phyloP scores from a whole-genome alignment of 139 green algal species.

The Asterochloris erici region DNA sequence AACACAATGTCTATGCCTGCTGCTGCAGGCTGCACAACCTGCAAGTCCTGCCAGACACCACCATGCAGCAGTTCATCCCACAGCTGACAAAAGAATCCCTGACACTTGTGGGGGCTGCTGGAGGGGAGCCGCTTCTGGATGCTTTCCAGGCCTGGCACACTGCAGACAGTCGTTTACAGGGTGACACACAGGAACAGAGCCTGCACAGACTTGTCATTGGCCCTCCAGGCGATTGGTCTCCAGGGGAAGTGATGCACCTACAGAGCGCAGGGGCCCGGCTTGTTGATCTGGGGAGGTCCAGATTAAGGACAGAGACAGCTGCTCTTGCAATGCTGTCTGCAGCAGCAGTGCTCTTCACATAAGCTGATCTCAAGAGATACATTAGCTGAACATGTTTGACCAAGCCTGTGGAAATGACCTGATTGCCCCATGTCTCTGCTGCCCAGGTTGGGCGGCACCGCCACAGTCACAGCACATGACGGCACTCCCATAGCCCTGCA shows the following conservation, averaged over 20 bases:
- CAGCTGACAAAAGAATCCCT: conserved; percentile 11
- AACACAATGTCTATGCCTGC: neutral
- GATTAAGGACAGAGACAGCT: conserved; percentile 85
- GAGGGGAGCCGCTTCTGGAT: conserved; percentile 40
- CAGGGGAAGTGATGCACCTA: conserved; percentile 56
- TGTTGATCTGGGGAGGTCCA: conserved; percentile 66
- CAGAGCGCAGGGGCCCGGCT: conserved; percentile 43
- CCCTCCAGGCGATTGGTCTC: conserved; percentile 88
- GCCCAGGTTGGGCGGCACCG: too few species aligned
- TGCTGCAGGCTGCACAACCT: conserved; percentile 48
- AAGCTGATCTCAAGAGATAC: neutral
- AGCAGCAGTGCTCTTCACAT: conserved; percentile 35
- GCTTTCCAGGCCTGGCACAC: conserved; percentile 17
- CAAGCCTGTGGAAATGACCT: too few species aligned
- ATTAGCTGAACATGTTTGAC: too few species aligned
- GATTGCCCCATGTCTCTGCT: too few species aligned
- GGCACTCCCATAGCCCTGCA: too few species aligned
- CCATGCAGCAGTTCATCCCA: conserved; percentile 30
- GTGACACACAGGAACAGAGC: neutral
- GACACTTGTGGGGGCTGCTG: conserved; percentile 42
- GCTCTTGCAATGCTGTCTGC: conserved; percentile 75
- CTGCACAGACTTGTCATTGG: conserved; percentile 58
- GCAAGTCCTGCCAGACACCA: conserved; percentile 31
- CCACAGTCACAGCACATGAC: too few species aligned
- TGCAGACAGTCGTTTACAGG: neutral